Evolutionary conservation across 2,329 filamentous ascomycete genomes (phyloP).

Genomic region (Tolypocladium album): DNA sequence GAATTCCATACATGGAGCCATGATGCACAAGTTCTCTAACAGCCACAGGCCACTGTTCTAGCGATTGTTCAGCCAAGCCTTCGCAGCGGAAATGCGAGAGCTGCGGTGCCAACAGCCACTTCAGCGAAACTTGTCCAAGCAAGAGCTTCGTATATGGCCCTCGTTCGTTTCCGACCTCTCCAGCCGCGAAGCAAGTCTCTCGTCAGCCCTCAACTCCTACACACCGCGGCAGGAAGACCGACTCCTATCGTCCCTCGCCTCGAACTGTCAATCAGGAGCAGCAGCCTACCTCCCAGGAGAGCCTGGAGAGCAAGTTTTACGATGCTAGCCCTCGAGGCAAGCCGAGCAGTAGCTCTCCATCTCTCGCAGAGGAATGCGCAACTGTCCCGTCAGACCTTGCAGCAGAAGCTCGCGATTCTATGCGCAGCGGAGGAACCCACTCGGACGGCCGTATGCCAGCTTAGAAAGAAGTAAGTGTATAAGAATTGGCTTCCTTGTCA

Average conservation of each 20-base stretch:
- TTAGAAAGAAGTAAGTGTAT: conserved; percentile 13
- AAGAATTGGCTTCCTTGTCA: too few relatives aligned
- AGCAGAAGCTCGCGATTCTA: neutral
- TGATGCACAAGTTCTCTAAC: neutral
- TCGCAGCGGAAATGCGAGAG: neutral
- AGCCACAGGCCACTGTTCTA: neutral
- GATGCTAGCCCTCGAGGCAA: neutral
- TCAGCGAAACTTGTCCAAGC: neutral
- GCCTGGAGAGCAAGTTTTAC: too few relatives aligned
- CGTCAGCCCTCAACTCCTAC: neutral
- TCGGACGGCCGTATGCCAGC: conserved; percentile 13
- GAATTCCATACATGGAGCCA: neutral
- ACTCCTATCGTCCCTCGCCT: neutral
- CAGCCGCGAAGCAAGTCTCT: neutral
- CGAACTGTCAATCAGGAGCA: neutral
- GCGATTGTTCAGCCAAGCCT: neutral
- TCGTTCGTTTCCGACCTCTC: neutral
- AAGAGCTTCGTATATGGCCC: neutral
- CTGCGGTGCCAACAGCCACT: neutral
- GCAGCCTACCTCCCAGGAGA: neutral
- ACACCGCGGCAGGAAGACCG: neutral
- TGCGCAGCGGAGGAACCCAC: neutral
- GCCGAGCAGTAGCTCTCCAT: neutral
- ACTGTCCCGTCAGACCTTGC: neutral
- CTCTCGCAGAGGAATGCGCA: neutral